phyloP scores from a whole-genome alignment of 2,329 filamentous ascomycete species.

The Sarocladiaceae sp. region DNA sequence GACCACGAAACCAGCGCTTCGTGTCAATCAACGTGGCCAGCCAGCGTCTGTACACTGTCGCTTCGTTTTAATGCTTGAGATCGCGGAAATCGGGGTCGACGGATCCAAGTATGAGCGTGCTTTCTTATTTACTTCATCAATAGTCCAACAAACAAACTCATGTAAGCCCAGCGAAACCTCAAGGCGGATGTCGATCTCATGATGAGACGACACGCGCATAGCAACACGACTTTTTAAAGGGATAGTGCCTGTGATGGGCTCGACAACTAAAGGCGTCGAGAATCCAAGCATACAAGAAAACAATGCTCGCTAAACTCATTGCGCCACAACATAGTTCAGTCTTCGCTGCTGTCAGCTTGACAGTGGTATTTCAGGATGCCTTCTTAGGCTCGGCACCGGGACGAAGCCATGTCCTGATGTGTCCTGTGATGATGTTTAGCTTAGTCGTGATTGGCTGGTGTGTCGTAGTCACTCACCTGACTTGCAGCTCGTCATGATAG shows the following conservation, averaged over 20 bases:
- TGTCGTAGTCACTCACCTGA: slow-evolving; percentile 80
- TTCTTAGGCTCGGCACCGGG: slow-evolving; percentile 10
- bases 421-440: slow-evolving; percentile 7
- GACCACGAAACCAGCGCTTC: background rate
- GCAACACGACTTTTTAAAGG: no score
- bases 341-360: background rate
- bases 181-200: no score
- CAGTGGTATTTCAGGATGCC: background rate
- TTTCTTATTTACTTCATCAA: background rate
- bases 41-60: no score
- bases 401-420: slow-evolving; percentile 16
- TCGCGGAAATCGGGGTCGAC: no score
- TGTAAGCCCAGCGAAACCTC: no score
- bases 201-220: background rate
- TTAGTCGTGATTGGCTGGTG: background rate
- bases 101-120: no score
- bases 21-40: no score
- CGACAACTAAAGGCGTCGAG: background rate
- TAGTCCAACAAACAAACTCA: no score
- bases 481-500: slow-evolving; percentile 88
- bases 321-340: background rate
- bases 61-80: no score
- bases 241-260: no score
- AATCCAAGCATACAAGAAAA: background rate
- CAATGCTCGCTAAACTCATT: background rate